Conservation (phyloP, 805 yeast genomes). For the Ogataea henricii region DNA sequence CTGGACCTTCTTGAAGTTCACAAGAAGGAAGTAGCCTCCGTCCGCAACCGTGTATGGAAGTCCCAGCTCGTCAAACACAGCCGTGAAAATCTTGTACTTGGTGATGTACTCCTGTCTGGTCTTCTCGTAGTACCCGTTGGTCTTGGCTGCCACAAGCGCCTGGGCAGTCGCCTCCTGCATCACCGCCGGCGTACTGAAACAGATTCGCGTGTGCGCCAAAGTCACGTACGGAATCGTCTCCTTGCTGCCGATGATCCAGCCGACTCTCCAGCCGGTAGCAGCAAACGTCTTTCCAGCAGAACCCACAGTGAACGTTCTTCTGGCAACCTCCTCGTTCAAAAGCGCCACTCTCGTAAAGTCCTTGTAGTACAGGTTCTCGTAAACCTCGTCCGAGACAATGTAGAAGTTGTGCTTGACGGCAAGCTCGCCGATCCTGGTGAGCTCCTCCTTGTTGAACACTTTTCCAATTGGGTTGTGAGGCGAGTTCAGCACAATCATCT, state of each 20-base stretch:
- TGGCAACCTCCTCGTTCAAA: slow-evolving; percentile 73
- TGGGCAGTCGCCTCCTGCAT: slow-evolving; percentile 89
- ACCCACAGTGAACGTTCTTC: slow-evolving; percentile 85
- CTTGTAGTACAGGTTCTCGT: slow-evolving; percentile 81
- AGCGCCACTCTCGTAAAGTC: slow-evolving; percentile 83
- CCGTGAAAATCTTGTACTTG: slow-evolving; percentile 73
- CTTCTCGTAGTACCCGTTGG: slow-evolving; percentile 64
- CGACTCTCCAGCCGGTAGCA: slow-evolving; percentile 99
- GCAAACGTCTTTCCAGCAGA: slow-evolving; percentile 98
- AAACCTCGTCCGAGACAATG: slow-evolving; percentile 91
- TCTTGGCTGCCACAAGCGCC: slow-evolving; percentile 64
- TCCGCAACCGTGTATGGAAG: slow-evolving; percentile 89
- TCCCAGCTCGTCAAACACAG: slow-evolving; percentile 81
- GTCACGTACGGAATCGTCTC: slow-evolving; percentile 78
- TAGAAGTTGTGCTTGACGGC: slow-evolving; percentile 85
- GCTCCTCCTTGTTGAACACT: slow-evolving; percentile 75
- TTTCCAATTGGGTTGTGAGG: slow-evolving; percentile 98
- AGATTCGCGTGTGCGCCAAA: slow-evolving; percentile 91
- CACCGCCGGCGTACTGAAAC: slow-evolving; percentile 89
- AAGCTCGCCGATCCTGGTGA: slow-evolving; percentile 71
- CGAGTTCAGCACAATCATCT: slow-evolving; percentile 83
- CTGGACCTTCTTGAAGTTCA: slow-evolving; percentile 79
- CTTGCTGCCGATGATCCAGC: slow-evolving; percentile 91
- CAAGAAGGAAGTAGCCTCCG: slow-evolving; percentile 92
- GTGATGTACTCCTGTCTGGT: slow-evolving; percentile 68